Evolutionary conservation across 208 protist species (phyloP), one percentile per base, ranked within the genome.

Genomic region (Acanthamoeba lenticulata): DNA sequence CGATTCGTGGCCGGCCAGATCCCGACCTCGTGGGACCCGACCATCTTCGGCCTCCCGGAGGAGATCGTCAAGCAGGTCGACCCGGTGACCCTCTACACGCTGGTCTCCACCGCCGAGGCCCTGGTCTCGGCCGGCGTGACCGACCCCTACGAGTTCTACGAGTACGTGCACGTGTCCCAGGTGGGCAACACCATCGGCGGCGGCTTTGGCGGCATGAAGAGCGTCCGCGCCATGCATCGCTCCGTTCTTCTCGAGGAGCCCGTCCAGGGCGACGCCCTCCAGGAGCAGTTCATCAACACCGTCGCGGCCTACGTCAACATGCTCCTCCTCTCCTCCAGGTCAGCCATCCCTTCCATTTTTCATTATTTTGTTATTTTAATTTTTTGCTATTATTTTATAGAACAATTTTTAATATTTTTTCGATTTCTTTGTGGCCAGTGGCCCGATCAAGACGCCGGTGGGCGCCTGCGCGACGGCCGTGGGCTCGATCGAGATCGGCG

Each of bases 381-480:
- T n/a, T n/a, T n/a, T n/a, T n/a, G n/a, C n/a, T n/a, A n/a, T n/a
- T n/a, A n/a, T n/a, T n/a, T n/a, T n/a, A n/a, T n/a, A n/a, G n/a
- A n/a, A n/a, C n/a, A n/a, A n/a, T n/a, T n/a, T n/a, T n/a, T n/a
- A n/a, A n/a, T n/a, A n/a, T n/a, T n/a, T n/a, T n/a, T n/a, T n/a
- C n/a, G n/a, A n/a, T n/a, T n/a, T n/a, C n/a, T n/a, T n/a, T n/a
- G n/a, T n/a, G n/a, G n/a, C n/a, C n/a, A 94, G 93, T 29, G 97
- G 97, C 27, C 97, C 97, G 4, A 98, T 98, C 81, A 98, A 98
- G 91, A 97, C 97, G n/a, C 96, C 97, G n/a, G 97, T 98, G 27
- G 97, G 96, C 45, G 97, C 97, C 1, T 98, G 97, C 92, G 97
- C 97, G 15, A 98, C 97, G 27, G 97, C 97, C 5, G 97, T 96